Percentiles rank a stretch among this genome's conserved stretches.
These are phyloP conservation scores for Talaromyces nanjingensis DNA, from an alignment of 495 filamentous ascomycete species.

Conservation along the genomic window DNA sequence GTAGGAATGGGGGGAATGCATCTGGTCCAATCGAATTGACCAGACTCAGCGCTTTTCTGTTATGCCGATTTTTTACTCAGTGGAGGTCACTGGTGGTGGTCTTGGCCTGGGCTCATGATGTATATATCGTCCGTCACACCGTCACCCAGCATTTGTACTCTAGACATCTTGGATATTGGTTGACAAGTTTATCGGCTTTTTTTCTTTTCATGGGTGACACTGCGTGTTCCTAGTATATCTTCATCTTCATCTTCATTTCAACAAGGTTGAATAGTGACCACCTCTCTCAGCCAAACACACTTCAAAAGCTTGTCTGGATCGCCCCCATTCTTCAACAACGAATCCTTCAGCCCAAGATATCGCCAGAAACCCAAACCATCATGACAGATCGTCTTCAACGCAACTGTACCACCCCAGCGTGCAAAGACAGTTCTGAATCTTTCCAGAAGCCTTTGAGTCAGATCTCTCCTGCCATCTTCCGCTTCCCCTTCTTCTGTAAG, in stretches of 20 bases:
- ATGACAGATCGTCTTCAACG: not conserved
- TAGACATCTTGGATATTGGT: not conserved
- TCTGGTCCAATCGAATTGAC: not conserved
- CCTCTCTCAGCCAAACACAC: constrained; percentile 2
- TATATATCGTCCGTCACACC: not conserved
- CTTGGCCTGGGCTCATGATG: not conserved
- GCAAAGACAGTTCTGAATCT: not conserved
- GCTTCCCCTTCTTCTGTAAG: not conserved
- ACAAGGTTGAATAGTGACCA: not conserved
- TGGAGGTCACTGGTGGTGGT: not conserved
- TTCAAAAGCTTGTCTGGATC: constrained; percentile 1
- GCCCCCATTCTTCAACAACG: constrained; percentile 1
- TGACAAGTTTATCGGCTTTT: not conserved
- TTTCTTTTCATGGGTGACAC: not conserved
- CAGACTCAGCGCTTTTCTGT: not conserved
- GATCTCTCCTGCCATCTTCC: not conserved
- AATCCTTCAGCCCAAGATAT: not conserved
- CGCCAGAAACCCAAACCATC: not conserved
- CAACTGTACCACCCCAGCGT: not conserved
- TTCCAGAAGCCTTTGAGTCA: not conserved
- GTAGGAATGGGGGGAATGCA: not conserved
- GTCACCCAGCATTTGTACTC: not conserved
- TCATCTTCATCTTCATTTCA: not conserved
- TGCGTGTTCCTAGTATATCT: not conserved
- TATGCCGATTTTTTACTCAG: not conserved